Evolutionary conservation across 768 basidiomycete genomes (phyloP).

Genomic region (Hemileccinum rubropunctum): DNA sequence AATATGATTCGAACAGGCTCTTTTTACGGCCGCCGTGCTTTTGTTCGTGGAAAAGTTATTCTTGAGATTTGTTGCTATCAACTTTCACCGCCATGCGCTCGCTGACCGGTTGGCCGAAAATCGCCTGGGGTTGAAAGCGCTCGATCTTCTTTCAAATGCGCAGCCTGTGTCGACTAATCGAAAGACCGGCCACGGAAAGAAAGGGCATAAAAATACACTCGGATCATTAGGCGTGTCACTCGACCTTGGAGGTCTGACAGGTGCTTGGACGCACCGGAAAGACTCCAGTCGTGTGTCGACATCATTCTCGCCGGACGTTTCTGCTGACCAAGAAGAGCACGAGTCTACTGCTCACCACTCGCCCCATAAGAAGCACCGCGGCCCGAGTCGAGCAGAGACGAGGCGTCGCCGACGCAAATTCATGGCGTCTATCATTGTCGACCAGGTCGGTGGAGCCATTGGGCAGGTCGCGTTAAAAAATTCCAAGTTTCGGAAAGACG

Average conservation of each 20-base stretch:
- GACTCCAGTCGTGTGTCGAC: constrained; percentile 2
- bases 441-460: constrained; percentile 63
- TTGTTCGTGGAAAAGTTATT: constrained; percentile 57
- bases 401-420: constrained; percentile 46
- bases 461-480: constrained; percentile 70
- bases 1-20: constrained; percentile 31
- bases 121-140: constrained; percentile 61
- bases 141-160: constrained; percentile 71
- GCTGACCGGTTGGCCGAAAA: constrained; percentile 74
- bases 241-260: constrained; percentile 26
- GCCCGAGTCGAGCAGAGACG: constrained; percentile 27
- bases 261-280: constrained; percentile 18
- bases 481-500: constrained; percentile 55
- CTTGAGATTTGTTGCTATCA: constrained; percentile 75
- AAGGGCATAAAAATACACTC: constrained; percentile 43
- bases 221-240: constrained; percentile 38
- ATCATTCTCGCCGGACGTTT: neutral
- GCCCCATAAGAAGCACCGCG: constrained; percentile 12
- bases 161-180: constrained; percentile 39
- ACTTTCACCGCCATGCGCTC: constrained; percentile 74
- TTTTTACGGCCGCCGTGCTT: constrained; percentile 44
- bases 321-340: constrained; percentile 12
- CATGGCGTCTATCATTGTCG: constrained; percentile 67
- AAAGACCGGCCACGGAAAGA: constrained; percentile 42
- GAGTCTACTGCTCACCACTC: constrained; percentile 10